Percentiles rank a stretch among this genome's conserved stretches.
These are phyloP conservation scores for Eimeria falciformis DNA, from an alignment of 169 alveolate genomes.

Conservation along the genomic window DNA sequence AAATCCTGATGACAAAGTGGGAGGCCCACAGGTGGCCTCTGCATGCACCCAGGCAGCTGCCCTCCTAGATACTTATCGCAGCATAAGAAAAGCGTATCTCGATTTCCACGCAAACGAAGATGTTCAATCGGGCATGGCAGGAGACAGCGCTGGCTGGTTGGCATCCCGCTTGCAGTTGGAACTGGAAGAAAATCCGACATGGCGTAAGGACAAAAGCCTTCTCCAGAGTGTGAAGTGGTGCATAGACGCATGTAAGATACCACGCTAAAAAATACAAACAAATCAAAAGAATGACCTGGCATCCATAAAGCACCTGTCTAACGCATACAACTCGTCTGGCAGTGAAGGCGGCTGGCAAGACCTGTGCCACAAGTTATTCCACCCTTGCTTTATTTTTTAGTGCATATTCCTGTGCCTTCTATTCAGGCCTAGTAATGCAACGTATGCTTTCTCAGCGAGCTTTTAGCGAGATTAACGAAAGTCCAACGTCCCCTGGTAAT, in stretches of 20 bases:
- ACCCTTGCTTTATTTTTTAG: neutral
- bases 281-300: too few species aligned
- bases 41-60: slow-evolving; percentile 67
- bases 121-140: slow-evolving; percentile 35
- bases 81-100: slow-evolving; percentile 31
- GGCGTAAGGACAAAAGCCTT: neutral
- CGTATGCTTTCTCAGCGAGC: slow-evolving; percentile 48
- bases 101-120: neutral
- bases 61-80: slow-evolving; percentile 50
- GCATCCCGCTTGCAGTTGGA: slow-evolving; percentile 26
- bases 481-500: slow-evolving; percentile 44
- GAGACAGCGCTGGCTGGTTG: slow-evolving; percentile 65
- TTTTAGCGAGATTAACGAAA: slow-evolving; percentile 4
- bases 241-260: slow-evolving; percentile 25
- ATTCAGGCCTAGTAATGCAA: slow-evolving; percentile 45
- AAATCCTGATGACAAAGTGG: slow-evolving; percentile 8
- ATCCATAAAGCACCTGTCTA: too few species aligned
- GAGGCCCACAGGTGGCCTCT: slow-evolving; percentile 48
- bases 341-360: too few species aligned
- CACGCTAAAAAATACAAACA: neutral
- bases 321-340: too few species aligned
- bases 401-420: neutral
- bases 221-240: slow-evolving; percentile 47
- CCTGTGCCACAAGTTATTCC: neutral
- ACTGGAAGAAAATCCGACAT: slow-evolving; percentile 22